A percentile compares a stretch with the other conserved stretches of the same genome.
These are phyloP conservation scores for Begonia loranthoides DNA, from an alignment of 306 rosid species.

Conservation along the genomic window DNA sequence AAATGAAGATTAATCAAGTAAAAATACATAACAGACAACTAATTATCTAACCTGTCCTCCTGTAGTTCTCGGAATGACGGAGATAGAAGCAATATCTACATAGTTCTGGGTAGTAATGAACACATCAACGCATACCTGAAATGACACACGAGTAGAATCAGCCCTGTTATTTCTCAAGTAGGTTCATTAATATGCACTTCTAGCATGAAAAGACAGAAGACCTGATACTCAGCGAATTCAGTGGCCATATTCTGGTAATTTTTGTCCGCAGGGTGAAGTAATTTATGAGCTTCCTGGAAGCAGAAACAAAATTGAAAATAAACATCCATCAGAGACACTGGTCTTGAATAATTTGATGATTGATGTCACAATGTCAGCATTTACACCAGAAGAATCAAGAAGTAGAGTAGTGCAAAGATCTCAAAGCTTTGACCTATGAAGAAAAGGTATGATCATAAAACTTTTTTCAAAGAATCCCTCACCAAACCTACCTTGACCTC, in stretches of 20 bases:
- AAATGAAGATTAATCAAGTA: no score
- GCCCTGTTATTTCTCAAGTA: background rate
- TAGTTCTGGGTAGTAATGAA: slow-evolving; percentile 84
- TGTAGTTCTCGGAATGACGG: slow-evolving; percentile 80
- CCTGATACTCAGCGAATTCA: slow-evolving; percentile 97
- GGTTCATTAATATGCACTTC: no score
- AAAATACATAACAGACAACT: background rate
- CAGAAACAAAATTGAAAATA: background rate
- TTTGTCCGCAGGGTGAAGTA: slow-evolving; percentile 90
- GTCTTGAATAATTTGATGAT: background rate
- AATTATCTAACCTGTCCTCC: slow-evolving; percentile 78
- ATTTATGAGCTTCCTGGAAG: slow-evolving; percentile 85
- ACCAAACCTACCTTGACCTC: no score
- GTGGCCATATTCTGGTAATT: slow-evolving; percentile 72
- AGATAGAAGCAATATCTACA: slow-evolving; percentile 78
- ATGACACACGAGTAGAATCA: slow-evolving; percentile 11
- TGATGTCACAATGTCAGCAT: no score
- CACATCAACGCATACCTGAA: slow-evolving; percentile 85
- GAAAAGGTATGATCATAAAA: background rate
- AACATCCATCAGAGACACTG: background rate
- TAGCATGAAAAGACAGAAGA: slow-evolving; percentile 10
- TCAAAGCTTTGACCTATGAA: background rate
- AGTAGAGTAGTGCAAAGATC: no score
- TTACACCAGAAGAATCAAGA: no score
- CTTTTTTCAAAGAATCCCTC: no score